Base-by-base conservation (phyloP, 352 stramenopile species). In the Phytopythium ostracodes region DNA sequence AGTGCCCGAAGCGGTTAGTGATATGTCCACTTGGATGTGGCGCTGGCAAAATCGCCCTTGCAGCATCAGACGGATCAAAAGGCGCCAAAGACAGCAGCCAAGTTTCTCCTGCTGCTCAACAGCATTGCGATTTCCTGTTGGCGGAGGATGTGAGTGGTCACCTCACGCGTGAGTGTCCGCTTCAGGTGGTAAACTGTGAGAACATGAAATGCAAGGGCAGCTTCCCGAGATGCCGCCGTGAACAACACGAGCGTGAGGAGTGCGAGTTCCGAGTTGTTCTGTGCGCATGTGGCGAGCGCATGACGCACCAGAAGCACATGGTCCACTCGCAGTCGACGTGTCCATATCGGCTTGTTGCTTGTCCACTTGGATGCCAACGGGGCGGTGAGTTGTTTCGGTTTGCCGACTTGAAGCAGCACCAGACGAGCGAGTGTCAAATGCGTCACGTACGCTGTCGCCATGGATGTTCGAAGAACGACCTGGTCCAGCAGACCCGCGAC, bases 361-460 rank as follows among this genome's bases (percentile, higher is more conserved):
- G 84, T 66, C 79, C 82, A 1, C 59, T 85, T 14, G 59, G 62
- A 5, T 93, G 84, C 52, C 50, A 60, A 0, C 25, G 7, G 15
- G 50, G 1, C 8, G 20, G 12, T 15, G 54, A 38, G 10, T 44
- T 73, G 15, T 47, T 85, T 25, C 69, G 68, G 7, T 70, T 76
- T 10, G 61, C 60, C 22, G 76, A 88, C 25, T 46, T 91, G 14
- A 85, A 82, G 36, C 46, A 54, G 2, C 84, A 93, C 46, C 56
- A 75, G 42, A 73, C 67, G 2, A 74, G 56, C 46, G 71, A 79
- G 29, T 93, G 81, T 33, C 57, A 50, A 1, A 62, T 74, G 27
- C 81, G 81, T 10, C 63, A 67, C 17, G 82, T 91, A 54, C 84
- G 81, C 12, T 93, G 84, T 56, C 82, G 78, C 62, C 89, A 90